These are phyloP conservation scores for Leptographium wingfieldii DNA, from an alignment of 2,329 filamentous ascomycete species.

Conservation along the genomic window DNA sequence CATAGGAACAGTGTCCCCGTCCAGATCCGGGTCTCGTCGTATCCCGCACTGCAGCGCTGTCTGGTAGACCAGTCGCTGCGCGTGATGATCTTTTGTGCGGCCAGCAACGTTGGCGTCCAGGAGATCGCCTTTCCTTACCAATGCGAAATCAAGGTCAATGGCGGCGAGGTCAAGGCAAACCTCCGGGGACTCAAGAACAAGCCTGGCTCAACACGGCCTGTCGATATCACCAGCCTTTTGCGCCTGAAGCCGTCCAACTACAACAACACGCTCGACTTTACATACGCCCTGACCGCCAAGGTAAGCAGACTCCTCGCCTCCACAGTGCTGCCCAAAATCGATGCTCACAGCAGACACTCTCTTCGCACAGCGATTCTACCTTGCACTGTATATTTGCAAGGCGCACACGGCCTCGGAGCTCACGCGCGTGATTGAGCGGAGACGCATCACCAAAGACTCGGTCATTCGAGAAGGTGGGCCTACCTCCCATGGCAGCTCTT, in stretches of 20 bases:
- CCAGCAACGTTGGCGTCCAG: conserved; percentile 47
- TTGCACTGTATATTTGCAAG: conserved; percentile 65
- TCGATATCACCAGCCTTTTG: conserved; percentile 72
- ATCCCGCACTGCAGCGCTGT: conserved; percentile 41
- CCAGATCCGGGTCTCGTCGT: conserved; percentile 34
- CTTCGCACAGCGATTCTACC: conserved; percentile 50
- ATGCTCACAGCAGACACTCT: not conserved
- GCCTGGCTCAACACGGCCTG: conserved; percentile 84
- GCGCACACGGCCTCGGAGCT: conserved; percentile 60
- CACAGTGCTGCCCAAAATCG: no score
- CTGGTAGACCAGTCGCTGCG: conserved; percentile 48
- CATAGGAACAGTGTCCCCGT: conserved; percentile 36
- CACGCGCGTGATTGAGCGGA: conserved; percentile 50
- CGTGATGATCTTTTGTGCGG: conserved; percentile 75
- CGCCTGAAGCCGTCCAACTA: conserved; percentile 56
- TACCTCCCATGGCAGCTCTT: not conserved
- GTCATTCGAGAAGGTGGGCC: conserved; percentile 72
- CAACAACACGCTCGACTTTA: conserved; percentile 68
- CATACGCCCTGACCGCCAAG: conserved; percentile 85
- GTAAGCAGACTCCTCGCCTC: conserved; percentile 24
- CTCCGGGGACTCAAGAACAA: conserved; percentile 91
- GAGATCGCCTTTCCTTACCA: conserved; percentile 87
- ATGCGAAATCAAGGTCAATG: conserved; percentile 83
- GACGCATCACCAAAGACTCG: conserved; percentile 64
- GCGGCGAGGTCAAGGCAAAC: conserved; percentile 82